These are phyloP conservation scores for Amanita pallidorosea DNA, from an alignment of 768 basidiomycete genomes.

Conservation along the genomic window DNA sequence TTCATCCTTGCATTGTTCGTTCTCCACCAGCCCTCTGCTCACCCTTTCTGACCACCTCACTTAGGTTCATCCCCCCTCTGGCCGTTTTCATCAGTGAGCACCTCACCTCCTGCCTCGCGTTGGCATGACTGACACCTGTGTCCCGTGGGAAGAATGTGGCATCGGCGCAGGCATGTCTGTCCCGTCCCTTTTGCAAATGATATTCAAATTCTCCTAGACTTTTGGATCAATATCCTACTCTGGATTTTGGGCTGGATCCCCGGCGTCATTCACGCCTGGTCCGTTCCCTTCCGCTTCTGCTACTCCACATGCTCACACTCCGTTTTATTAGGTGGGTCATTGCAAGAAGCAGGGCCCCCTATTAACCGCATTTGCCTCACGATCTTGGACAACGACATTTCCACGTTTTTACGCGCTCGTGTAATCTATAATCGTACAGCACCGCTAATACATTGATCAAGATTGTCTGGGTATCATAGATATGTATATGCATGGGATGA, in stretches of 20 bases:
- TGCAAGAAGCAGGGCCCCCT: neutral
- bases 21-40: neutral
- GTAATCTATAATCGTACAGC: neutral
- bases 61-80: constrained; percentile 4
- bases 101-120: neutral
- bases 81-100: constrained; percentile 5
- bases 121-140: neutral
- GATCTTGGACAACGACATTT: neutral
- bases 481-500: neutral
- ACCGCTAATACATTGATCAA: neutral
- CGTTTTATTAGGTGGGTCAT: neutral
- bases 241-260: constrained; percentile 31
- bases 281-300: neutral
- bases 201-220: neutral
- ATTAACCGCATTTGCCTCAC: neutral
- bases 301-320: neutral
- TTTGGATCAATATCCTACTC: constrained; percentile 7
- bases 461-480: constrained; percentile 2
- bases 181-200: neutral
- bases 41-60: neutral
- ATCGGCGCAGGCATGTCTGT: neutral
- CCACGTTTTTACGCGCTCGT: neutral
- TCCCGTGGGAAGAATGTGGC: neutral
- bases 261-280: constrained; percentile 35
- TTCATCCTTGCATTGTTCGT: constrained; percentile 1